Evolutionary conservation across 192 early-diverging fungal genomes (phyloP).

Genomic region (Umbelopsis sp.): DNA sequence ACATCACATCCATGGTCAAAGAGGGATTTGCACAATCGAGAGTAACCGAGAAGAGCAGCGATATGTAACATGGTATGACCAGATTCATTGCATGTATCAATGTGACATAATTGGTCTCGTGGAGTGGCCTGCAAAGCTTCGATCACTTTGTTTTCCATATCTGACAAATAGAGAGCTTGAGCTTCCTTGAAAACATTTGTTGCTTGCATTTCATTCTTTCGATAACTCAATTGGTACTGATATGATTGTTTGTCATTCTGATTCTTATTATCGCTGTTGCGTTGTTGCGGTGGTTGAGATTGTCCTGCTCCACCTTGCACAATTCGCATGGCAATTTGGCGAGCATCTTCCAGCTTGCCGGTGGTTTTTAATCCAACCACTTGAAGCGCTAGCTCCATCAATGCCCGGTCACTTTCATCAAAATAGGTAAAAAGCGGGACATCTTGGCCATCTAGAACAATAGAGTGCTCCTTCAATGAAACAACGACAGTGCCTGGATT

Average conservation of each 20-base stretch:
- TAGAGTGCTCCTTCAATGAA: constrained; percentile 40
- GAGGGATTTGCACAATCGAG: constrained; percentile 36
- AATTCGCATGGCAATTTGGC: constrained; percentile 64
- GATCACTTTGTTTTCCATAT: constrained; percentile 16
- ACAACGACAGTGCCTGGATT: constrained; percentile 65
- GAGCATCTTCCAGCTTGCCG: constrained; percentile 66
- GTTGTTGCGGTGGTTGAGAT: not conserved
- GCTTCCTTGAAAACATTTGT: not conserved
- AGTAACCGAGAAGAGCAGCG: constrained; percentile 53
- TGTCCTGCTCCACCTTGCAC: constrained; percentile 40
- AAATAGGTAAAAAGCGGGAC: constrained; percentile 51
- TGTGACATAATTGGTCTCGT: constrained; percentile 4
- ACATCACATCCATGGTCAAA: constrained; percentile 30
- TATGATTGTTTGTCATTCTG: not conserved
- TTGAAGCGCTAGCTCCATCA: constrained; percentile 82
- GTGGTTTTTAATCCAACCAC: constrained; percentile 73
- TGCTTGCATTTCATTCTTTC: constrained; percentile 3
- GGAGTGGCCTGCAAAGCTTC: constrained; percentile 30
- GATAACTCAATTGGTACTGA: not conserved
- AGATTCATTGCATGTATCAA: constrained; percentile 12
- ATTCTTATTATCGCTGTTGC: not conserved
- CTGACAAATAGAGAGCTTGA: not conserved
- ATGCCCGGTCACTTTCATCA: constrained; percentile 73
- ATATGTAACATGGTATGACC: constrained; percentile 54
- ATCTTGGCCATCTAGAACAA: constrained; percentile 38